phyloP scores from a whole-genome alignment of 2,329 filamentous ascomycete species.

The Pseudopyrenochaeta lycopersici region DNA sequence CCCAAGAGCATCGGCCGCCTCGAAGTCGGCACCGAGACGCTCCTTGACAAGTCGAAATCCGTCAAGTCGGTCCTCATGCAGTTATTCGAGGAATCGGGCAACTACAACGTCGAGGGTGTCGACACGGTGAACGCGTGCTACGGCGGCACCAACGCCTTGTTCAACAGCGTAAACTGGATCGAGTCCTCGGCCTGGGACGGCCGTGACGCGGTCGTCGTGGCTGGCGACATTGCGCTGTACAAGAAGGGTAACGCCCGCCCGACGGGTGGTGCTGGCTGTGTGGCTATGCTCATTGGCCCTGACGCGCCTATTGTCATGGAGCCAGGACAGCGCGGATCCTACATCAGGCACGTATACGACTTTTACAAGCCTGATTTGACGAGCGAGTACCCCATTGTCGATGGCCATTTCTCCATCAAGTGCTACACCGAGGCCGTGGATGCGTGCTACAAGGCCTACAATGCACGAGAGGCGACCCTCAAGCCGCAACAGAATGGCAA shows the following conservation, averaged over 20 bases:
- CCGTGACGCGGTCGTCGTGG: constrained; percentile 61
- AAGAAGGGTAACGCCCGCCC: constrained; percentile 63
- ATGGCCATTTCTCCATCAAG: constrained; percentile 62
- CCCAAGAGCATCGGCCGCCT: constrained; percentile 61
- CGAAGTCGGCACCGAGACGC: constrained; percentile 63
- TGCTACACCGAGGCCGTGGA: constrained; percentile 64
- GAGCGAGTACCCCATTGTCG: constrained; percentile 63
- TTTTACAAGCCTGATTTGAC: constrained; percentile 65
- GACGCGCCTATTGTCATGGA: constrained; percentile 61
- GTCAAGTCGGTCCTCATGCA: constrained; percentile 65
- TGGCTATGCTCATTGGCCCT: constrained; percentile 63
- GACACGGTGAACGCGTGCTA: constrained; percentile 65
- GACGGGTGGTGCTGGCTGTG: constrained; percentile 62
- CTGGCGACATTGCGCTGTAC: constrained; percentile 64
- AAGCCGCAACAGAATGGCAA: constrained; percentile 55
- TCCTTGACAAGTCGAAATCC: constrained; percentile 65
- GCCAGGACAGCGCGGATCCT: constrained; percentile 59
- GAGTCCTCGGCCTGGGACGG: constrained; percentile 64
- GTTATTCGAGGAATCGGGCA: constrained; percentile 60
- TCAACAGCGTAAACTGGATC: constrained; percentile 64
- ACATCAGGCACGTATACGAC: constrained; percentile 62
- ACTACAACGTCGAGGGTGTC: constrained; percentile 63
- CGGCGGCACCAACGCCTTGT: constrained; percentile 63
- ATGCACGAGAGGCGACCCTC: constrained; percentile 57
- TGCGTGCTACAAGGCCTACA: constrained; percentile 64